Base-by-base conservation (phyloP, 106 monocot genomes). In the Agapanthus africanus region DNA sequence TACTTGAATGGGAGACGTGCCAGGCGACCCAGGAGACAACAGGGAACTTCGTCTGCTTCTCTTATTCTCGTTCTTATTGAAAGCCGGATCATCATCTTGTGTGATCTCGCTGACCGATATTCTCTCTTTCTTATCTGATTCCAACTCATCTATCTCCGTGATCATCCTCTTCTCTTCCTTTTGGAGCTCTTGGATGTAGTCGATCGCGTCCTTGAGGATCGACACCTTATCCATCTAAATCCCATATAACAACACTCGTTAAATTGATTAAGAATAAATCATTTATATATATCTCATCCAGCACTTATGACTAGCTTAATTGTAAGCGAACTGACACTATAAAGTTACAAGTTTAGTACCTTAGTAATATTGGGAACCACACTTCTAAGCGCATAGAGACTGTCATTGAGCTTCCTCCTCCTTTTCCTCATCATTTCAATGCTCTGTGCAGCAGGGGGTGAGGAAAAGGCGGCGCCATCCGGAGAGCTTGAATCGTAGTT, bases 151-250 rank as follows among this genome's bases (percentile, higher is more conserved):
- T 37, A 78, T 68, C 73, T 84, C 87, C 14, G 64, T 68, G 1
- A 72, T 6, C 37, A 91, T 27, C 71, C 30, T 70, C 70, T 77
- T 79, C 79, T 91, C 90, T 60, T 86, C 18, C 32, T 59, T 13
- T 40, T 91, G 90, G 6, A 91, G 83, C 64, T 84, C 56, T 42
- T 79, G 71, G 15, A 91, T 81, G 81, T 87, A 91, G 4, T 74
- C 69, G 47, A 91, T 91, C 22, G 91, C 86, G 63, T 91, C 91
- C 67, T 91, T 87, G 33, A 91, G 66, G 28, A 84, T 84, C 11
- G 91, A 91, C 0, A 79, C 84, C 83, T 91, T 91, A 66, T 91
- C 87, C 87, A 91, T 86, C 87, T 87, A 31, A 26, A 37, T 32
- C 54, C n/a, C 65, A 30, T 59, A 0, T 15, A 13, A 28, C 28